phyloP scores from a whole-genome alignment of 352 stramenopile species.

The Bremia lactucae region DNA sequence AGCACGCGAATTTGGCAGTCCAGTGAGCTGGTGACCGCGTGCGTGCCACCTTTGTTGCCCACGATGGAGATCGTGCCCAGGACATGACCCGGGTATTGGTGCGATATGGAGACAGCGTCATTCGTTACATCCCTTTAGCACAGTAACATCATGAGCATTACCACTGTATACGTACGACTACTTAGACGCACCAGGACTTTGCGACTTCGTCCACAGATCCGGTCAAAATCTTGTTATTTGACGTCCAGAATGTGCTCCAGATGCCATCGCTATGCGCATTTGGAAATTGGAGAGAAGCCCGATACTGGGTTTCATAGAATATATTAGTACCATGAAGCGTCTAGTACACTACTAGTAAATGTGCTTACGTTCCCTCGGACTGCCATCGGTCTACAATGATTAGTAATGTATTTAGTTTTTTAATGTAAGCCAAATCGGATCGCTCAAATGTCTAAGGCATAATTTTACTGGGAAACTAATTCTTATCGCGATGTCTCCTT shows the following conservation, averaged over 20 bases:
- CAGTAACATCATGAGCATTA: neutral
- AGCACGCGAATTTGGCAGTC: conserved; percentile 78
- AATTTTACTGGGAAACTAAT: no score
- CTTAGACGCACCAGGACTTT: conserved; percentile 57
- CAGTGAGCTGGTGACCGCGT: conserved; percentile 70
- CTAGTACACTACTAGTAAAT: no score
- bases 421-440: no score
- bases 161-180: neutral
- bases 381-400: no score
- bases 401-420: no score
- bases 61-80: conserved; percentile 80
- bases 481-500: no score
- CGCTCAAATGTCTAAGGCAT: no score
- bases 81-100: conserved; percentile 78
- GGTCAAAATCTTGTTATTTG: conserved; percentile 80
- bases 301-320: conserved; percentile 32
- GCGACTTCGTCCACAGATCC: conserved; percentile 83
- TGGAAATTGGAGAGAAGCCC: conserved; percentile 69
- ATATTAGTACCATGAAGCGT: neutral
- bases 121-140: conserved; percentile 49
- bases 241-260: conserved; percentile 84
- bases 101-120: conserved; percentile 58
- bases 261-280: conserved; percentile 84
- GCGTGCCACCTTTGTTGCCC: conserved; percentile 67
- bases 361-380: neutral